Evolutionary conservation across 2,329 filamentous ascomycete genomes (phyloP), one percentile per base, ranked within the genome.

Genomic region (Fusarium incarnatum): DNA sequence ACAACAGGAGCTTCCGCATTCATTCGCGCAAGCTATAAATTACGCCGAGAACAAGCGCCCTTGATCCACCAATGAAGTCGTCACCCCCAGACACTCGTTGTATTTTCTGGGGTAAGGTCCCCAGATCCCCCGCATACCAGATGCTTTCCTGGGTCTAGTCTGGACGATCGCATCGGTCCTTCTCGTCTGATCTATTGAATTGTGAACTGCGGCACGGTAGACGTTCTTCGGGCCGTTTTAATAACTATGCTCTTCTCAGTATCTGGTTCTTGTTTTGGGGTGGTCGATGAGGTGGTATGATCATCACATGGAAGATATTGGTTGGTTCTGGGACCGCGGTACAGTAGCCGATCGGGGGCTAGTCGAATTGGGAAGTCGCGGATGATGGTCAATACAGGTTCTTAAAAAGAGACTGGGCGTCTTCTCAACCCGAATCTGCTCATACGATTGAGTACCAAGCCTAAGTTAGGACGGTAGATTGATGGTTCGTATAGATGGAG

Each of bases 111-210:
- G 64, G 63, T 68, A 67, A 67, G 41, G 27, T 41, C 30, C 30
- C 37, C 32, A 59, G 34, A 62, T 63, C 32, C 64, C 56, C 64
- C 64, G 64, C 63, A 56, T 32, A 45, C 16, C 48, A 48, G 63
- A 61, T 54, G 23, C 64, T 68, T 12, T 32, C 57, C 50, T 42
- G 16, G 64, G 64, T 48, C 50, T 67, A 67, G 64, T 45, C 52
- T 45, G 23, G 48, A 40, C 53, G 41, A 45, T 58, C 52, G 13
- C 63, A 67, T 67, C 64, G 63, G 64, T 68, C 64, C 64, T 57
- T 67, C 40, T 68, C 16, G 15, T 23, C 18, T 20, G n/a, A 16
- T 42, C 9, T 50, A 55, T 56, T 46, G 52, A 25, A 7, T n/a
- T 20, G 3, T 3, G 45, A 37, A 34, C 25, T 64, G 40, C 44